phyloP scores from a whole-genome alignment of 306 rosid species.

The Lathyrus aphaca region DNA sequence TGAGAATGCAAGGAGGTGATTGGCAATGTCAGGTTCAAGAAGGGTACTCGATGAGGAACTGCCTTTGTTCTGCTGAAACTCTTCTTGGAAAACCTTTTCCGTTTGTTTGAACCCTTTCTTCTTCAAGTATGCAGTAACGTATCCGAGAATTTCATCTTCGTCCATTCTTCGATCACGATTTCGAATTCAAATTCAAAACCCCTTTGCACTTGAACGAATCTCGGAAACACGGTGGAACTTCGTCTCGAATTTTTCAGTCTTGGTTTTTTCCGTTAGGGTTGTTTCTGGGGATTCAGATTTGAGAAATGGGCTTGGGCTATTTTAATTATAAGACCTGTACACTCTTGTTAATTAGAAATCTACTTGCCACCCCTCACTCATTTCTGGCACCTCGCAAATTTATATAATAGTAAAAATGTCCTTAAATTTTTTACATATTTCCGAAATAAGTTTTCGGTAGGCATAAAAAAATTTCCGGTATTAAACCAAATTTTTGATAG shows the following conservation, averaged over 20 bases:
- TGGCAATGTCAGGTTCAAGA: conserved; percentile 66
- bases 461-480: too few species aligned
- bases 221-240: not conserved
- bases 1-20: conserved; percentile 61
- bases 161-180: conserved; percentile 49
- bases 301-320: conserved; percentile 7
- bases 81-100: conserved; percentile 74
- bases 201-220: not conserved
- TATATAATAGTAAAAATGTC: too few species aligned
- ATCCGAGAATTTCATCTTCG: conserved; percentile 64
- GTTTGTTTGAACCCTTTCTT: conserved; percentile 76
- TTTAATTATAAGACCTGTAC: not conserved
- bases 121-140: conserved; percentile 62
- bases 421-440: too few species aligned
- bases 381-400: too few species aligned
- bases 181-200: not conserved
- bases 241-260: not conserved
- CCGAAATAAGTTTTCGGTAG: too few species aligned
- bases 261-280: conserved; percentile 3
- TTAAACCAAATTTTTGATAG: too few species aligned
- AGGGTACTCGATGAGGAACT: conserved; percentile 46
- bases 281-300: not conserved
- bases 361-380: too few species aligned
- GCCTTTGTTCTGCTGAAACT: conserved; percentile 52
- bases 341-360: too few species aligned